Base-by-base conservation (phyloP, 1,284 basidiomycete genomes). In the Kwoniella shivajii region DNA sequence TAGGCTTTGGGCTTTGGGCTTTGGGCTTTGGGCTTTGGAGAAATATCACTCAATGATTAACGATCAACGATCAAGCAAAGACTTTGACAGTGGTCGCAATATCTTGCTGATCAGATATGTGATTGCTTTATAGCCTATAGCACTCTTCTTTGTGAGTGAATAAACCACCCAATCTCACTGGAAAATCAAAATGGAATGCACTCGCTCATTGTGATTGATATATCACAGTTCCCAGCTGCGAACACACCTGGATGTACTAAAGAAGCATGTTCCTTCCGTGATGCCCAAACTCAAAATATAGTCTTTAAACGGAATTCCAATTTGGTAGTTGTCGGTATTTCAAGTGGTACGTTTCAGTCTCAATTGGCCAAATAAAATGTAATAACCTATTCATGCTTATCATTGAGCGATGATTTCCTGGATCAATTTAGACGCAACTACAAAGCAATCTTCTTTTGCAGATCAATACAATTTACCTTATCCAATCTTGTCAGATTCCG, bases 211-310 rank as follows among this genome's bases (percentile, higher is more conserved):
- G n/a, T 31, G 30, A 18, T 47, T 6, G 10, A 47, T 3, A 47
- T n/a, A 9, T 36, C 33, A 9, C n/a, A 71, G 69, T 74, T 68
- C 51, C 68, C 70, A 16, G 53, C 63, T 59, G 88, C 86, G 1
- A 60, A 58, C 3, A 84, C 87, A 1, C 85, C 79, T 57, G 88
- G 86, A 4, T 90, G 89, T 73, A 90, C 87, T 9, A 85, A 82
- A 67, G 85, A 91, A 73, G 88, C 86, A 1, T 90, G 88, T 65
- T 81, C 85, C 50, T 89, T 92, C 75, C 83, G 89, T 24, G 87
- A 90, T 78, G 87, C 87, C 3, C 77, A 89, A 50, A 82, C 80
- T 47, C 83, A 85, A 64, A 85, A 86, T 60, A 82, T 83, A 49
- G 78, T 80, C n/a, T 90, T 87, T 77, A 84, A 85, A 68, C 77